Conservation (phyloP, 129 eudicot genomes). For the Chrysanthemum makinoi region DNA sequence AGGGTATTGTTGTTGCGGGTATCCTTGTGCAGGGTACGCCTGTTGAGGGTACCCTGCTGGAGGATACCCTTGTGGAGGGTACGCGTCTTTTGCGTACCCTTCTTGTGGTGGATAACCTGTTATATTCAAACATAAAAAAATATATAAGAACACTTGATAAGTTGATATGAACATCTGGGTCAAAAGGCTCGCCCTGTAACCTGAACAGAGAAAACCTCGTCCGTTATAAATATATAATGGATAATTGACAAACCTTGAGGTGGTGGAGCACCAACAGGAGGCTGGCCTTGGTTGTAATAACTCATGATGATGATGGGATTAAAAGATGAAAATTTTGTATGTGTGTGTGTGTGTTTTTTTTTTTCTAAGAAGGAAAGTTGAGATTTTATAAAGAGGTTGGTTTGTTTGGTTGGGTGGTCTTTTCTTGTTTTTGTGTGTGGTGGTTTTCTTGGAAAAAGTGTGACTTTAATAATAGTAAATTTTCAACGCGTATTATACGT, state of each 20-base stretch:
- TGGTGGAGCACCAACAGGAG: constrained; percentile 83
- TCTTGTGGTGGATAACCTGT: constrained; percentile 67
- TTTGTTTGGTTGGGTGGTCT: background rate
- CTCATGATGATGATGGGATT: constrained; percentile 36
- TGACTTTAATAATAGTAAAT: background rate
- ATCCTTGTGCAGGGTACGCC: constrained; percentile 54
- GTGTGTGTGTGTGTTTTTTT: background rate
- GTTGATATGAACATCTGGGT: background rate
- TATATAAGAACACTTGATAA: background rate
- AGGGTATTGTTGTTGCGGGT: constrained; percentile 49
- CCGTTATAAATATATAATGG: background rate
- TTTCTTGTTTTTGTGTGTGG: background rate
- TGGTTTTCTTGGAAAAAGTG: background rate
- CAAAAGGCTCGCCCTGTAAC: background rate
- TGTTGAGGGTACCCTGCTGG: constrained; percentile 50
- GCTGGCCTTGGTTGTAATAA: constrained; percentile 70
- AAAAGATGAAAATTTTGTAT: background rate
- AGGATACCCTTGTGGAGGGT: constrained; percentile 55
- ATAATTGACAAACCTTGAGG: constrained; percentile 21
- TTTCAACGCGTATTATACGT: background rate
- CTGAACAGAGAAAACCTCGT: no score
- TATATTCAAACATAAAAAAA: background rate
- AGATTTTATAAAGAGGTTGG: constrained; percentile 17
- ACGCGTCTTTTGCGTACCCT: constrained; percentile 58
- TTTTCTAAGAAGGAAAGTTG: background rate